A percentile compares a stretch with the other conserved stretches of the same genome.
Evolutionary conservation across 805 yeast genomes (phyloP).

Genomic region (Wickerhamomyces chaumierensis): DNA sequence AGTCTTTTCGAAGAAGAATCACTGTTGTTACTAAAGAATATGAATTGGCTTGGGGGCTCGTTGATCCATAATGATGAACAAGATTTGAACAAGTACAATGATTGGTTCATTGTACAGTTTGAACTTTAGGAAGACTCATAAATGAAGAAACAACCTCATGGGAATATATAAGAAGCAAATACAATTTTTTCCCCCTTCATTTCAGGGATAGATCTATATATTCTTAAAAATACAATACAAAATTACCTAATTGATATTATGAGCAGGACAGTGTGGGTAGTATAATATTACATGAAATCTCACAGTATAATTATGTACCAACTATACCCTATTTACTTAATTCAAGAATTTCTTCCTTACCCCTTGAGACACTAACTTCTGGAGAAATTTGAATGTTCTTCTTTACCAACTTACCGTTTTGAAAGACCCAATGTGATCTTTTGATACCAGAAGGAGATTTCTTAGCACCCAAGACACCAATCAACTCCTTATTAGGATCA

Average conservation of each 20-base stretch:
- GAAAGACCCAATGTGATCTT: constrained; percentile 89
- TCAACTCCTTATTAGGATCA: constrained; percentile 62
- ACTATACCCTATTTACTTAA: constrained; percentile 13
- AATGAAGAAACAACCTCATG: too few species aligned
- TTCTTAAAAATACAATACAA: too few species aligned
- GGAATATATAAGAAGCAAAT: too few species aligned
- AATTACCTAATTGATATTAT: too few species aligned
- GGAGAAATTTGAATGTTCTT: constrained; percentile 34
- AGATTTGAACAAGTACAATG: constrained; percentile 13
- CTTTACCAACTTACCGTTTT: constrained; percentile 52
- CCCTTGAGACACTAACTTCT: constrained; percentile 47
- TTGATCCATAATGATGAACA: constrained; percentile 12
- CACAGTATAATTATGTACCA: too few species aligned
- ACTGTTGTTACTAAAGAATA: constrained; percentile 14
- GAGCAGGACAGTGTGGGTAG: too few species aligned
- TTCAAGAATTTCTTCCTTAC: constrained; percentile 42
- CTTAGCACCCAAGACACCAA: constrained; percentile 72
- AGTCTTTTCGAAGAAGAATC: constrained; percentile 15
- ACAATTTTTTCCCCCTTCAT: too few species aligned
- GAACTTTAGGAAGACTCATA: too few species aligned
- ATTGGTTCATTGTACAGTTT: constrained; percentile 20
- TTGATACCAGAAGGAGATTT: constrained; percentile 67
- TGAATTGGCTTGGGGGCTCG: constrained; percentile 19
- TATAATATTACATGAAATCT: too few species aligned
- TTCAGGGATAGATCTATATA: too few species aligned